Percentiles rank a stretch among this genome's conserved stretches.
phyloP scores from a whole-genome alignment of 2,329 filamentous ascomycete genomes.

The Fusarium siculi region DNA sequence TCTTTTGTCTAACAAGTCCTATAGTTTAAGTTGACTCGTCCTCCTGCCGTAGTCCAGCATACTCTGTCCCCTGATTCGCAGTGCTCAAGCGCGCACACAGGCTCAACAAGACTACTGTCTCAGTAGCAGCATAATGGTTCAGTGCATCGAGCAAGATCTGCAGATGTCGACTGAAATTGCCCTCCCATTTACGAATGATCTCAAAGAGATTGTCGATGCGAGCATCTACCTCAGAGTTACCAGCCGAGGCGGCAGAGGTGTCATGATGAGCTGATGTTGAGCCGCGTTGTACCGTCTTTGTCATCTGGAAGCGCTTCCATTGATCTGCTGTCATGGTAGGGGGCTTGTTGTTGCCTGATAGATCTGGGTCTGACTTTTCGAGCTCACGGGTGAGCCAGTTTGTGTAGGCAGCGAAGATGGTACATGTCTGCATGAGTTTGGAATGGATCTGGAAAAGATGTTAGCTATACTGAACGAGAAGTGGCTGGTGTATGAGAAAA shows the following conservation, averaged over 20 bases:
- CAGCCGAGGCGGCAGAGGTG: slow-evolving; percentile 50
- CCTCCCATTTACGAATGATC: slow-evolving; percentile 90
- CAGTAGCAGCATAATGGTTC: slow-evolving; percentile 96
- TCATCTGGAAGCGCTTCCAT: slow-evolving; percentile 67
- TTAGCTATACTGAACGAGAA: slow-evolving; percentile 20
- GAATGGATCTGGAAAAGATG: slow-evolving; percentile 80
- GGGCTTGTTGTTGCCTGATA: slow-evolving; percentile 70
- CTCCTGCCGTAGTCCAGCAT: slow-evolving; percentile 68
- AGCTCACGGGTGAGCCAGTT: slow-evolving; percentile 87
- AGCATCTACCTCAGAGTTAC: slow-evolving; percentile 49
- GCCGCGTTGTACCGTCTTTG: slow-evolving; percentile 55
- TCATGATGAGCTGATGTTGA: slow-evolving; percentile 47
- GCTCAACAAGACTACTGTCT: slow-evolving; percentile 93
- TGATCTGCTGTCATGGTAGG: slow-evolving; percentile 69
- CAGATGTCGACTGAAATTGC: slow-evolving; percentile 90
- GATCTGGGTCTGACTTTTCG: slow-evolving; percentile 83
- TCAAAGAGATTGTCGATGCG: slow-evolving; percentile 83
- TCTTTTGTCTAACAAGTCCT: neutral
- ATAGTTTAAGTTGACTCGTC: slow-evolving; percentile 56
- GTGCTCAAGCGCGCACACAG: slow-evolving; percentile 85
- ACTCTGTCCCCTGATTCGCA: slow-evolving; percentile 80
- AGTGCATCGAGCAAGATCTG: slow-evolving; percentile 94
- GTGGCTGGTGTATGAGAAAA: neutral
- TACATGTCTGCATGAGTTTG: slow-evolving; percentile 96
- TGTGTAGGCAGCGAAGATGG: slow-evolving; percentile 91